A percentile compares a stretch with the other conserved stretches of the same genome.
Conservation (phyloP, 306 rosid genomes). For the Senna tora region DNA sequence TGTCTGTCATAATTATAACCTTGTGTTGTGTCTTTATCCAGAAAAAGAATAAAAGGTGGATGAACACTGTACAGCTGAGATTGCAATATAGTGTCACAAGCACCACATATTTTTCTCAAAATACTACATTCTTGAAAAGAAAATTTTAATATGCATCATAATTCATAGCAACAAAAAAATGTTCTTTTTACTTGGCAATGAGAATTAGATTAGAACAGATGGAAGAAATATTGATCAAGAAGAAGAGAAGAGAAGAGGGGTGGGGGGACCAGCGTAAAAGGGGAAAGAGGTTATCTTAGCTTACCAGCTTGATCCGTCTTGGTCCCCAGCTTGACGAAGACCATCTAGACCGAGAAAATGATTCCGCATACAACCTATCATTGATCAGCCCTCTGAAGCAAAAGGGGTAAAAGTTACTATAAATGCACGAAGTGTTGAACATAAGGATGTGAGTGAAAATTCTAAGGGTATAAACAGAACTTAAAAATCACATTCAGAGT, state of each 20-base stretch:
- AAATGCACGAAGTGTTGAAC: slow-evolving; percentile 10
- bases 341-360: slow-evolving; percentile 87
- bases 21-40: background rate
- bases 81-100: slow-evolving; percentile 26
- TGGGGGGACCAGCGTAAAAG: background rate
- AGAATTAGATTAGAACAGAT: slow-evolving; percentile 14
- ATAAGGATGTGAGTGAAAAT: slow-evolving; percentile 10
- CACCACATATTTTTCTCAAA: slow-evolving; percentile 10
- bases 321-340: slow-evolving; percentile 96
- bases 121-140: background rate
- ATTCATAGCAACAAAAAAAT: background rate
- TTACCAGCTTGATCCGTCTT: slow-evolving; percentile 76
- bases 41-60: background rate
- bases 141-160: slow-evolving; percentile 14
- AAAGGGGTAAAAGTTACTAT: slow-evolving; percentile 12
- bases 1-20: slow-evolving; percentile 3
- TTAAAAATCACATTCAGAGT: background rate
- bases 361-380: slow-evolving; percentile 56
- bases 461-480: slow-evolving; percentile 14
- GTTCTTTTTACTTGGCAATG: background rate
- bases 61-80: slow-evolving; percentile 11
- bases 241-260: background rate
- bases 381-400: slow-evolving; percentile 79
- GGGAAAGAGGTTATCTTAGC: slow-evolving; percentile 4
- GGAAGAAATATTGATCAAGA: slow-evolving; percentile 7